Conservation (phyloP, 257 asterid species). For the Lycium ferocissimum region DNA sequence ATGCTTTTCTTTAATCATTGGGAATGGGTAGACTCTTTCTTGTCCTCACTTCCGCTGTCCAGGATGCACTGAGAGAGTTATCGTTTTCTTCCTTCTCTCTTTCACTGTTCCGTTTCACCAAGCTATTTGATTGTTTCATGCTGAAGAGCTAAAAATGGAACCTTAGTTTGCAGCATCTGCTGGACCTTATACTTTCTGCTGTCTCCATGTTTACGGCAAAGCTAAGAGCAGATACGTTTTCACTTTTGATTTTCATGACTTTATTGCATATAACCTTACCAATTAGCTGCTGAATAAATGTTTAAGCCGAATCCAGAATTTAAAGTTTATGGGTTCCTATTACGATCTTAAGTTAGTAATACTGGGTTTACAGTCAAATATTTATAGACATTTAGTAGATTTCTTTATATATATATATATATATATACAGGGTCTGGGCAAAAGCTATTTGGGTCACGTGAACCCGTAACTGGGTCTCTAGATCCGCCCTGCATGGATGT, state of each 20-base stretch:
- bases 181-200: not conserved
- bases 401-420: no score
- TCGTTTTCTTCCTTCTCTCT: not conserved
- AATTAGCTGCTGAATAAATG: not conserved
- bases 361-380: no score
- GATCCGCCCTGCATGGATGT: not conserved
- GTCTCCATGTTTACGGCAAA: not conserved
- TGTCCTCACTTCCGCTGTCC: not conserved
- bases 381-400: no score
- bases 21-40: not conserved
- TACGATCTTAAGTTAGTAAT: no score
- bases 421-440: no score
- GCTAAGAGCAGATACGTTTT: not conserved
- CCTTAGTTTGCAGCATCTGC: not conserved
- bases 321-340: no score
- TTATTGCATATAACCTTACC: not conserved
- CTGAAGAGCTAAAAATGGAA: constrained; percentile 6
- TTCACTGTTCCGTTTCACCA: not conserved
- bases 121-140: not conserved
- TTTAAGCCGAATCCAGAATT: not conserved
- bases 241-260: constrained; percentile 16
- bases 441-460: no score
- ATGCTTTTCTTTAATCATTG: not conserved
- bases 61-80: constrained; percentile 17
- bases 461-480: no score